These are phyloP conservation scores for Calendula officinalis DNA, from an alignment of 129 eudicot genomes.

Conservation along the genomic window DNA sequence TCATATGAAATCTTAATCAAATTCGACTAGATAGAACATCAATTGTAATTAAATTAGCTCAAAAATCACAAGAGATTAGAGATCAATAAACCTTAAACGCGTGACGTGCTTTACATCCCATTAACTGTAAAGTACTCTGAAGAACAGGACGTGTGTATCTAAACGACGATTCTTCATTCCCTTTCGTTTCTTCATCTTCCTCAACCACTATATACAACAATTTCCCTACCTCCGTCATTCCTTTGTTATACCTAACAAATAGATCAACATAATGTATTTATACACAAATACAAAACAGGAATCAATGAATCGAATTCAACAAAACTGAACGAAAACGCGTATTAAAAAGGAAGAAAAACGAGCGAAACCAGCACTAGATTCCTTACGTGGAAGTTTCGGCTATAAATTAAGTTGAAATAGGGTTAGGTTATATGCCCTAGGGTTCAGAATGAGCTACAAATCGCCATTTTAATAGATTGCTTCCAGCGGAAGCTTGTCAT, in stretches of 20 bases:
- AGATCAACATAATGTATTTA: background rate
- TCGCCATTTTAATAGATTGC: background rate
- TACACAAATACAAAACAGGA: no score
- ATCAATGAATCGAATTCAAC: no score
- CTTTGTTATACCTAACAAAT: background rate
- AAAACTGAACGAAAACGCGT: no score
- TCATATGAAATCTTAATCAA: background rate
- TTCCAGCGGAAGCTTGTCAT: constrained; percentile 23
- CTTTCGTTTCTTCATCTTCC: constrained; percentile 28
- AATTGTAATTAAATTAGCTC: background rate
- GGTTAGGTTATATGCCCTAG: no score
- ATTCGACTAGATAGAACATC: background rate
- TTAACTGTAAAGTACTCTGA: constrained; percentile 85
- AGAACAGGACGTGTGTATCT: constrained; percentile 87
- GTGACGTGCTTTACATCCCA: constrained; percentile 98
- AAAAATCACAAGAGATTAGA: background rate
- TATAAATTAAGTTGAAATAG: background rate
- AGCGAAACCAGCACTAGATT: background rate
- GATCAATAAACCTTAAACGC: constrained; percentile 65
- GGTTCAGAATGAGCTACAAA: no score
- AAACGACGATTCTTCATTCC: constrained; percentile 44
- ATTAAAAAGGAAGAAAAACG: no score
- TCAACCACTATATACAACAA: constrained; percentile 67
- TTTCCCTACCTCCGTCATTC: constrained; percentile 57
- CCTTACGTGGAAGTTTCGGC: constrained; percentile 9